phyloP scores from a whole-genome alignment of 2,329 filamentous ascomycete species.

The Alternaria infectoria region DNA sequence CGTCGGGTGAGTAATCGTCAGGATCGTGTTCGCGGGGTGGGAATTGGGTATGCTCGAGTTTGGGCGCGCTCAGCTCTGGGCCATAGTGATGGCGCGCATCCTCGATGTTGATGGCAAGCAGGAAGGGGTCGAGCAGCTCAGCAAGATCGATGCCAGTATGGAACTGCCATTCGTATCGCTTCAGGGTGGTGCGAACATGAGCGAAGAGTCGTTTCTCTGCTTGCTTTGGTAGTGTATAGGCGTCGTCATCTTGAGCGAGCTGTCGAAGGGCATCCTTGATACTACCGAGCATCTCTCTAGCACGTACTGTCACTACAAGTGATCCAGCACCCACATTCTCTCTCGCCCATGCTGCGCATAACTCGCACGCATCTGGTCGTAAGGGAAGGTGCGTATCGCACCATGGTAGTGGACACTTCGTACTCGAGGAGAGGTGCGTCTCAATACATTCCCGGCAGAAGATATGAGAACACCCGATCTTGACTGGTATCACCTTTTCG shows the following conservation, averaged over 20 bases:
- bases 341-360: constrained; percentile 17
- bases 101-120: neutral
- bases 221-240: constrained; percentile 13
- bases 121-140: constrained; percentile 4
- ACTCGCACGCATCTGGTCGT: constrained; percentile 15
- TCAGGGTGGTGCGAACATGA: constrained; percentile 16
- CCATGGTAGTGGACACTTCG: constrained; percentile 19
- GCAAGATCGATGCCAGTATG: constrained; percentile 20
- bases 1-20: neutral
- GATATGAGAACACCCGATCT: constrained; percentile 15
- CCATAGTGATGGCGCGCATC: neutral
- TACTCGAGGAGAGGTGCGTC: constrained; percentile 8
- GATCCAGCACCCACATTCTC: neutral
- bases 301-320: constrained; percentile 21
- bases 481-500: constrained; percentile 13
- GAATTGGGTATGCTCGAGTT: neutral
- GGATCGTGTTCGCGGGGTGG: neutral
- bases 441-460: constrained; percentile 24
- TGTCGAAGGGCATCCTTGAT: constrained; percentile 15
- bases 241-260: constrained; percentile 10
- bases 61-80: neutral
- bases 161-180: constrained; percentile 23
- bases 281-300: constrained; percentile 19
- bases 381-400: constrained; percentile 3
- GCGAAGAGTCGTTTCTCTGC: neutral